Evolutionary conservation across 2,329 filamentous ascomycete species (phyloP), one percentile per base, ranked within the genome.

Genomic region (Pezicula neosporulosa): DNA sequence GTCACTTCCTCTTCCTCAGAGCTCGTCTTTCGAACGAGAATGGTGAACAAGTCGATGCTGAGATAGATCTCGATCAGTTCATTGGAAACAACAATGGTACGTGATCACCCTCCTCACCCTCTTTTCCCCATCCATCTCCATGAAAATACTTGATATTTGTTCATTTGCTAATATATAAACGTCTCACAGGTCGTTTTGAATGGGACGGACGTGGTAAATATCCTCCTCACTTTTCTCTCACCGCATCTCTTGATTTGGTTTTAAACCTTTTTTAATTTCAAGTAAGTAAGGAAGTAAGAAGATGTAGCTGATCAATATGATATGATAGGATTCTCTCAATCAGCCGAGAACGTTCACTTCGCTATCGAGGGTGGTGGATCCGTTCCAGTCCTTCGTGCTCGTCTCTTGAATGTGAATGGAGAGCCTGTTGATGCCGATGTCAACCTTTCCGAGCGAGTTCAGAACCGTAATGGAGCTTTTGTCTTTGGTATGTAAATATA

Each of bases 1-100:
- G 77, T 19, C 78, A 80, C 36, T 61, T 84, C 42, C 77, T 85
- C 36, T 61, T 84, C 42, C 77, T 85, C 43, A 77, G 79, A 16
- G 80, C 79, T 36, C 52, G 44, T 0, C 71, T 84, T 30, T 60
- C 52, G 37, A 70, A 73, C 30, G 45, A 63, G 1, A 68, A 77
- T 0, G 78, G 78, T 37, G 68, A 80, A 16, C 48, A 51, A 1
- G 52, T 68, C 2, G 52, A 65, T 6, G 66, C 70, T 36, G 72
- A 84, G 58, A 56, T 84, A 56, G 83, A 85, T 69, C 72, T 85
- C 6, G 64, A 73, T 3, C 78, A 82, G 72, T 70, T 76, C 52
- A 71, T 85, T 49, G 65, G 66, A 52, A 84, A 84, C 66, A 58
- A 75, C 18, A 63, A 78, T 57, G 81, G 81, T n/a, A 44, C 52